Evolutionary conservation across 768 basidiomycete species (phyloP).

Genomic region (Mycena capillaripes): DNA sequence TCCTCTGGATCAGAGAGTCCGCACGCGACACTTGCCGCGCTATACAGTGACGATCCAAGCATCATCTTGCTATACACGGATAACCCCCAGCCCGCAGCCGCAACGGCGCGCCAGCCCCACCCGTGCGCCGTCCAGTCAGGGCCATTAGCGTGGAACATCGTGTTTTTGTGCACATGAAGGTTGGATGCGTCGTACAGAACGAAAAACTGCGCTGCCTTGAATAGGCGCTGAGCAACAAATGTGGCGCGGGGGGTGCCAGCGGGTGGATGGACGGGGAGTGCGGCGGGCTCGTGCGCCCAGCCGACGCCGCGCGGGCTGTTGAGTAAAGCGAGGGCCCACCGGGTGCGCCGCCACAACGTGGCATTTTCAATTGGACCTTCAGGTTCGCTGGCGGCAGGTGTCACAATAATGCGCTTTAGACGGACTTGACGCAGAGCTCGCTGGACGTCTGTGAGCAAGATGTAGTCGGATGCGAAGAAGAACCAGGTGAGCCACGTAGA

Average conservation of each 20-base stretch:
- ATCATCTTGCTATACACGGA: constrained; percentile 19
- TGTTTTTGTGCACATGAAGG: constrained; percentile 37
- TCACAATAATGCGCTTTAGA: too few species aligned
- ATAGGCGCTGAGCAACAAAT: constrained; percentile 41
- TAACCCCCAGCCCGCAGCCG: constrained; percentile 23
- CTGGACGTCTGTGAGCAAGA: constrained; percentile 47
- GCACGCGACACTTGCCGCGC: constrained; percentile 40
- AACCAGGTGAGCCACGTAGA: too few species aligned
- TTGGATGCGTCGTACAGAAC: constrained; percentile 41
- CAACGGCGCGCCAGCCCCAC: constrained; percentile 31
- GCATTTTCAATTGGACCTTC: constrained; percentile 30
- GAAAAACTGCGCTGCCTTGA: constrained; percentile 25
- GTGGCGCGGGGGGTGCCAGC: constrained; percentile 26
- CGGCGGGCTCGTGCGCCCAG: constrained; percentile 44
- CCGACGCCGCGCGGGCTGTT: constrained; percentile 45
- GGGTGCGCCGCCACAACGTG: constrained; percentile 38
- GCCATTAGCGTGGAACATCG: constrained; percentile 29
- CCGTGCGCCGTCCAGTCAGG: constrained; percentile 25
- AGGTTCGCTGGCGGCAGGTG: constrained; percentile 25
- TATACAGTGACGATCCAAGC: constrained; percentile 30
- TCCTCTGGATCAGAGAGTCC: constrained; percentile 47
- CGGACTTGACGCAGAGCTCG: constrained; percentile 39
- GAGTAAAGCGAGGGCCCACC: constrained; percentile 43
- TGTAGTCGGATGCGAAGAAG: constrained; percentile 25
- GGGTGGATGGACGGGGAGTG: constrained; percentile 38